Evolutionary conservation across 768 basidiomycete species (phyloP).

Genomic region (Tricholoma matsutake): DNA sequence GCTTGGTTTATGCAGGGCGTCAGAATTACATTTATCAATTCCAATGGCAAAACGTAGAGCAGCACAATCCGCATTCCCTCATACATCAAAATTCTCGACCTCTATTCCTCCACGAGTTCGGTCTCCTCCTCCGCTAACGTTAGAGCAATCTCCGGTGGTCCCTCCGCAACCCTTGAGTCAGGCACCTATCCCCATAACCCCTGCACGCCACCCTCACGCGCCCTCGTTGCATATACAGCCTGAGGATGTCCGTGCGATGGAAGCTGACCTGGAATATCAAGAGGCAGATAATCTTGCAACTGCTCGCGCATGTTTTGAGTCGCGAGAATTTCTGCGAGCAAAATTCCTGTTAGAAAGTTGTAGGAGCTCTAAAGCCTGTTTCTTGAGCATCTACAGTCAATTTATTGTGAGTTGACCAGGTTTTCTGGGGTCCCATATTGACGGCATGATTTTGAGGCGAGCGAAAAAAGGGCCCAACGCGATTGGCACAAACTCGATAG

Average conservation of each 20-base stretch:
- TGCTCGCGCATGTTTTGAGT: slow-evolving; percentile 70
- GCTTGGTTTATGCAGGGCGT: slow-evolving; percentile 50
- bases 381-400: slow-evolving; percentile 74
- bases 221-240: slow-evolving; percentile 29
- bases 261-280: slow-evolving; percentile 47
- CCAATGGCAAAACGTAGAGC: slow-evolving; percentile 44
- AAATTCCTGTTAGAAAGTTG: slow-evolving; percentile 62
- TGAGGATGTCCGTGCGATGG: slow-evolving; percentile 32
- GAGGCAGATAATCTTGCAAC: slow-evolving; percentile 75
- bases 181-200: slow-evolving; percentile 20
- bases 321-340: slow-evolving; percentile 76
- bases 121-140: slow-evolving; percentile 38
- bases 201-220: slow-evolving; percentile 35
- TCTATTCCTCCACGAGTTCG: slow-evolving; percentile 55
- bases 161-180: slow-evolving; percentile 31
- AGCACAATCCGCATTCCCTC: slow-evolving; percentile 18
- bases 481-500: slow-evolving; percentile 85
- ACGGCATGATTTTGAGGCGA: slow-evolving; percentile 47
- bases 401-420: slow-evolving; percentile 67
- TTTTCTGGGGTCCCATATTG: slow-evolving; percentile 1
- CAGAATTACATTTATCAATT: slow-evolving; percentile 68
- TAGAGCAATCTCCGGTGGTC: slow-evolving; percentile 32
- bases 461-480: slow-evolving; percentile 78
- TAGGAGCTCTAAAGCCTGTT: slow-evolving; percentile 68
- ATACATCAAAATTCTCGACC: slow-evolving; percentile 44